Conservation (phyloP, 257 asterid species). For the Fraxinus anomala region DNA sequence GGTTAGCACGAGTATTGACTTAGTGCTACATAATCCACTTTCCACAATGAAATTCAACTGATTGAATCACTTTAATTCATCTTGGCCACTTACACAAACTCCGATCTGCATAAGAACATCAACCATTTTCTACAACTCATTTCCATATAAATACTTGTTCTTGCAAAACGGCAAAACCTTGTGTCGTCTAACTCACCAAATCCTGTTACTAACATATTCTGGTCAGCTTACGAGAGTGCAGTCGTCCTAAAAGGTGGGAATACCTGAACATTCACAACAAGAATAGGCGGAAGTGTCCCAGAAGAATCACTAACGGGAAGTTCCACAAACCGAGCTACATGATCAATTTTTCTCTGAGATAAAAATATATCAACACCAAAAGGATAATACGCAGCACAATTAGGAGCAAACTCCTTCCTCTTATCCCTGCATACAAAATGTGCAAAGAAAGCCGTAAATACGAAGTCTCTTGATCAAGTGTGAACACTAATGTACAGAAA, state of each 20-base stretch:
- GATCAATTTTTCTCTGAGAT: constrained; percentile 75
- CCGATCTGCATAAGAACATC: no score
- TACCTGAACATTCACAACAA: constrained; percentile 96
- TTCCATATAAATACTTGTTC: no score
- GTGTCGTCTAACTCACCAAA: background rate
- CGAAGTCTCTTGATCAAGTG: background rate
- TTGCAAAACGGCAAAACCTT: no score
- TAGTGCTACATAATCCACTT: no score
- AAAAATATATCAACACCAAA: constrained; percentile 92
- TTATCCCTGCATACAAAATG: constrained; percentile 63
- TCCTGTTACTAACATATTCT: background rate
- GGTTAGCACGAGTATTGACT: no score
- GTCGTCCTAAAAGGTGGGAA: background rate
- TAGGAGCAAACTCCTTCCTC: constrained; percentile 80
- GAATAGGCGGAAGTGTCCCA: constrained; percentile 82
- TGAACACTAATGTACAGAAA: background rate
- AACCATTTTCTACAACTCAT: no score
- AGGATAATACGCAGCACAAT: constrained; percentile 83
- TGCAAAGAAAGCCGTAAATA: background rate
- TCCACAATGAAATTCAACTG: no score
- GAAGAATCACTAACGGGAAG: constrained; percentile 62
- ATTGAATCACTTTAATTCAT: no score
- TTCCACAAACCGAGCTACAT: constrained; percentile 79
- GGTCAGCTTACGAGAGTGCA: background rate
- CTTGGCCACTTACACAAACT: no score